Conservation (phyloP, 371 early-diverging fungal genomes). For the Mucor piriformis region DNA sequence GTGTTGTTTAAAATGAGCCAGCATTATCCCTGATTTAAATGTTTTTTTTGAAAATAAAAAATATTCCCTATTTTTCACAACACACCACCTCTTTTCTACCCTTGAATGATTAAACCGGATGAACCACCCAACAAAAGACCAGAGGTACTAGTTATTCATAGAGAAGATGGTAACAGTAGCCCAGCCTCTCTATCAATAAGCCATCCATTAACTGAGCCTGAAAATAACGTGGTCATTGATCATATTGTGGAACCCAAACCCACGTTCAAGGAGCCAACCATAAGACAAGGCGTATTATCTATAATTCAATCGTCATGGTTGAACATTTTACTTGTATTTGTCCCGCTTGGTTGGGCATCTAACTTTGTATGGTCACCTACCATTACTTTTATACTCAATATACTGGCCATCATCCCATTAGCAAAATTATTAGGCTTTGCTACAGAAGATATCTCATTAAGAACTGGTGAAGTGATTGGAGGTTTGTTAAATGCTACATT, state of each 20-base stretch:
- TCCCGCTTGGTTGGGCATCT: constrained; percentile 61
- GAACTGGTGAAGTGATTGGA: constrained; percentile 73
- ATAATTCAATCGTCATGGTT: constrained; percentile 61
- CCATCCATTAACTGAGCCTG: not conserved
- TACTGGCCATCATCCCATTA: constrained; percentile 86
- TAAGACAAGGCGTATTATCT: constrained; percentile 34
- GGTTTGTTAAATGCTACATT: constrained; percentile 89
- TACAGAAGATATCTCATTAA: constrained; percentile 72
- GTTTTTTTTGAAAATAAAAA: too few species aligned
- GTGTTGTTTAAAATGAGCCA: too few species aligned
- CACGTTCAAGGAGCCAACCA: constrained; percentile 23
- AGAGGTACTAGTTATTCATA: too few species aligned
- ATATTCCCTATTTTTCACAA: too few species aligned
- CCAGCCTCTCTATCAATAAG: too few species aligned
- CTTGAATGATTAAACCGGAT: not conserved
- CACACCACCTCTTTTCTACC: too few species aligned
- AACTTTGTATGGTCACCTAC: constrained; percentile 66
- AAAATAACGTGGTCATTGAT: not conserved
- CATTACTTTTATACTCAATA: constrained; percentile 81
- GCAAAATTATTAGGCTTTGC: constrained; percentile 67
- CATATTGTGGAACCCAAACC: not conserved
- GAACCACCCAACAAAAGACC: not conserved
- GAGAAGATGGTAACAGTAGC: too few species aligned
- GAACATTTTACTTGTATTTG: constrained; percentile 69
- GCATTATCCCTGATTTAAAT: too few species aligned